These are phyloP conservation scores for Knufia fluminis DNA, from an alignment of 2,329 filamentous ascomycete species.

Conservation along the genomic window DNA sequence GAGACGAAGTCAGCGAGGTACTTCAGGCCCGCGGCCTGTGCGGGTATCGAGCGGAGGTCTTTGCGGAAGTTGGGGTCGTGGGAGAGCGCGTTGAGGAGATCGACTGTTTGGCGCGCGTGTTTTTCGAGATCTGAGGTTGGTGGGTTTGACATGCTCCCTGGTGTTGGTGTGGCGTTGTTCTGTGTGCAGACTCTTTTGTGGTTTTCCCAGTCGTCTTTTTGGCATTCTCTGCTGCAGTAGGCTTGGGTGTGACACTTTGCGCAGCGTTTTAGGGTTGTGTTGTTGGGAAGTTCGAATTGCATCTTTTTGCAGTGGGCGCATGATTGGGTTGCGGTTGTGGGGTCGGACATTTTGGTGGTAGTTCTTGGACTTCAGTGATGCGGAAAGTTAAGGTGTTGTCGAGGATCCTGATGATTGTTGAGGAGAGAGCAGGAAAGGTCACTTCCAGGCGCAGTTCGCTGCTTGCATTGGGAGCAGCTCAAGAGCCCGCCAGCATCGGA, in stretches of 20 bases:
- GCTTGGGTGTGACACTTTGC: not conserved
- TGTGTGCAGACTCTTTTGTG: constrained; percentile 1
- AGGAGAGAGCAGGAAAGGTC: no score
- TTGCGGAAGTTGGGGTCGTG: not conserved
- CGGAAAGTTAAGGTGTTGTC: no score
- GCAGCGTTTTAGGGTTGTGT: not conserved
- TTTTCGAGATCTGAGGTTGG: not conserved
- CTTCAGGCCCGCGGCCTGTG: not conserved
- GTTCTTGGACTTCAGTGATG: not conserved
- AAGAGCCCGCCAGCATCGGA: no score
- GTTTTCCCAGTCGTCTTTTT: constrained; percentile 3
- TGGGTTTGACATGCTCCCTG: not conserved
- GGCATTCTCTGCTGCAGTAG: constrained; percentile 6
- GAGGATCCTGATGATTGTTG: no score
- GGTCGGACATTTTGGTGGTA: not conserved
- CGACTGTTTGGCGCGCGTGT: not conserved
- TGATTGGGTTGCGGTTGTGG: not conserved
- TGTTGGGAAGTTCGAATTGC: constrained; percentile 2
- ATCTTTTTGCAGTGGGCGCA: constrained; percentile 4
- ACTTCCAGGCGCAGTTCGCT: no score
- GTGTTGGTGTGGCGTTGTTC: not conserved
- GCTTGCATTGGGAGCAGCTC: no score
- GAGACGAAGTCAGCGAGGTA: not conserved
- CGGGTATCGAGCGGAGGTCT: not conserved
- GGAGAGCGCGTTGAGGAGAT: not conserved